These are phyloP conservation scores for Limtongia smithiae DNA, from an alignment of 805 yeast genomes.

Conservation along the genomic window DNA sequence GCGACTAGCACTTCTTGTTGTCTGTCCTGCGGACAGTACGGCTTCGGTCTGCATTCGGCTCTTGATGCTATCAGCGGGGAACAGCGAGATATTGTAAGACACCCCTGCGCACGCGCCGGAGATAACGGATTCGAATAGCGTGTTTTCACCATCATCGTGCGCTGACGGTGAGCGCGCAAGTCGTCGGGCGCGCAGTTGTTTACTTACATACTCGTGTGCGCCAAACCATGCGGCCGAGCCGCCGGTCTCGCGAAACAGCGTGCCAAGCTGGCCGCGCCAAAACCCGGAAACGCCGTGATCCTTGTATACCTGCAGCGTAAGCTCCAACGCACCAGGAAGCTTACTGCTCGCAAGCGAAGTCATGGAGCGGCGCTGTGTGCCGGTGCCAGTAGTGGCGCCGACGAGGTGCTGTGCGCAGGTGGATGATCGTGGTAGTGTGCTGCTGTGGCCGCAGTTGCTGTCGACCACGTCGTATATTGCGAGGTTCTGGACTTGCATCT, in stretches of 20 bases:
- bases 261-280: constrained; percentile 85
- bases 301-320: constrained; percentile 42
- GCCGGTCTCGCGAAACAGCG: constrained; percentile 75
- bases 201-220: constrained; percentile 61
- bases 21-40: constrained; percentile 34
- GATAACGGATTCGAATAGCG: constrained; percentile 53
- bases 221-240: constrained; percentile 97
- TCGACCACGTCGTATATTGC: constrained; percentile 14
- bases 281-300: constrained; percentile 65
- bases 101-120: constrained; percentile 90
- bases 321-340: constrained; percentile 24
- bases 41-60: constrained; percentile 73
- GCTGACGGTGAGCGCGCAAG: background rate
- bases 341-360: background rate
- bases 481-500: constrained; percentile 65
- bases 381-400: background rate
- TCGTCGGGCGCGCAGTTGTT: constrained; percentile 32
- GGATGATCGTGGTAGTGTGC: too few relatives aligned
- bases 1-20: constrained; percentile 30
- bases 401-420: too few relatives aligned
- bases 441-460: too few relatives aligned
- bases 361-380: background rate
- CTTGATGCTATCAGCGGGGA: constrained; percentile 89
- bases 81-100: constrained; percentile 70
- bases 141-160: constrained; percentile 26